A percentile compares a stretch with the other conserved stretches of the same genome.
Conservation (phyloP, 805 yeast species). For the Candida pseudoglaebosa region DNA sequence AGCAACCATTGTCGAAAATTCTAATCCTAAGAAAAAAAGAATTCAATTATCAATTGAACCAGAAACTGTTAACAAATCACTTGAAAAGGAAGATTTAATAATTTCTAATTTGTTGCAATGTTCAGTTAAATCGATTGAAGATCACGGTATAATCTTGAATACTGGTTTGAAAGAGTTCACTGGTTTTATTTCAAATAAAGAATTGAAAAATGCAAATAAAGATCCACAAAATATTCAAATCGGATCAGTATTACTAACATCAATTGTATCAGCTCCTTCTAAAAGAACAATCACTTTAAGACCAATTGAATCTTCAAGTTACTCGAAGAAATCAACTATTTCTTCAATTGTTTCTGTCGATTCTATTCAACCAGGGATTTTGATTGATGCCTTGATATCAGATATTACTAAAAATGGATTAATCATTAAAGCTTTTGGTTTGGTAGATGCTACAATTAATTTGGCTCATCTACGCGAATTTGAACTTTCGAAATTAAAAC, state of each 20-base stretch:
- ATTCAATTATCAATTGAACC: slow-evolving; percentile 76
- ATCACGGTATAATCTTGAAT: slow-evolving; percentile 81
- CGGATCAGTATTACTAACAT: slow-evolving; percentile 71
- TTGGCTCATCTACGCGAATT: slow-evolving; percentile 58
- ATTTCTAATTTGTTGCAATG: slow-evolving; percentile 70
- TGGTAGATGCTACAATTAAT: slow-evolving; percentile 67
- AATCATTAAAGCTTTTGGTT: slow-evolving; percentile 68
- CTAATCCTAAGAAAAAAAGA: slow-evolving; percentile 52
- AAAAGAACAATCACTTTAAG: slow-evolving; percentile 59
- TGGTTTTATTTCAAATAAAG: slow-evolving; percentile 77
- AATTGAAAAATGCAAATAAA: slow-evolving; percentile 36
- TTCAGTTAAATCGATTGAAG: slow-evolving; percentile 76
- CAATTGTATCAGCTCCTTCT: slow-evolving; percentile 43
- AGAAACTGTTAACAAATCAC: slow-evolving; percentile 54
- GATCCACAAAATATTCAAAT: slow-evolving; percentile 34
- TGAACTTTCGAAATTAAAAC: slow-evolving; percentile 47
- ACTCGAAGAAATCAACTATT: slow-evolving; percentile 45
- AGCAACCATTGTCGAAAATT: slow-evolving; percentile 64
- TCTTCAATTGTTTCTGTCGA: slow-evolving; percentile 68
- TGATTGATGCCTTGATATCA: slow-evolving; percentile 69
- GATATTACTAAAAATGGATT: slow-evolving; percentile 61
- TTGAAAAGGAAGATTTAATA: slow-evolving; percentile 62
- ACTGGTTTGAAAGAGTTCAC: slow-evolving; percentile 54
- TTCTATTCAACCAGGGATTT: slow-evolving; percentile 79
- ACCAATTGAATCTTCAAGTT: slow-evolving; percentile 35